phyloP scores from a whole-genome alignment of 768 basidiomycete genomes.

The Xanthoconium purpureum region DNA sequence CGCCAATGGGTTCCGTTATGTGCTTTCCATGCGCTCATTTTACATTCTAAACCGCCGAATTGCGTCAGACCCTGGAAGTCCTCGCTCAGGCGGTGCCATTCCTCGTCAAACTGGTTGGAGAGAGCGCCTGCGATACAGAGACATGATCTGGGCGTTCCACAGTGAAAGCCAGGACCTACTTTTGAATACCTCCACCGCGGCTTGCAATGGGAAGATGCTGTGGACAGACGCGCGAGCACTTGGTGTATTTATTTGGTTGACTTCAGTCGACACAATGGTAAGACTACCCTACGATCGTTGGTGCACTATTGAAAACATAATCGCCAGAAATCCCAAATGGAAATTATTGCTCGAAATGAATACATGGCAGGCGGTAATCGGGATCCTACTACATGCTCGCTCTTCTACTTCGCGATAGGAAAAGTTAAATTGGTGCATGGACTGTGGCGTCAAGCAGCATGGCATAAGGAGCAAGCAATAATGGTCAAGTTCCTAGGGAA shows the following conservation, averaged over 20 bases:
- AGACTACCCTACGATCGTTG: constrained; percentile 23
- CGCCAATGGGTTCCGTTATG: constrained; percentile 87
- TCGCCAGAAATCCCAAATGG: constrained; percentile 74
- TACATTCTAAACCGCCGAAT: constrained; percentile 74
- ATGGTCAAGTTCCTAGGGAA: constrained; percentile 94
- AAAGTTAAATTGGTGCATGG: constrained; percentile 92
- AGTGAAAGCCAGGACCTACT: constrained; percentile 91
- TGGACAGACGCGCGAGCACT: constrained; percentile 88
- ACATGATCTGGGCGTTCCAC: constrained; percentile 96
- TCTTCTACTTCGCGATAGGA: constrained; percentile 93
- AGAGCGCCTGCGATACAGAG: constrained; percentile 83
- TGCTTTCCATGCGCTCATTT: constrained; percentile 90
- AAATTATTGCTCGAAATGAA: constrained; percentile 86
- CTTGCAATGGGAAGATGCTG: constrained; percentile 81
- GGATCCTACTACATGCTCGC: constrained; percentile 84
- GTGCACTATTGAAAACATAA: neutral
- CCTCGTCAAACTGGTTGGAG: constrained; percentile 55
- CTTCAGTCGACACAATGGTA: constrained; percentile 75
- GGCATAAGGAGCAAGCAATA: constrained; percentile 83
- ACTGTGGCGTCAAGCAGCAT: constrained; percentile 91
- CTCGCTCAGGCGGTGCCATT: constrained; percentile 39
- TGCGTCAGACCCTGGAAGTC: constrained; percentile 47
- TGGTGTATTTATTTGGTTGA: constrained; percentile 87
- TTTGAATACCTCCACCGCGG: constrained; percentile 61
- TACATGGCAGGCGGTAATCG: constrained; percentile 85